Percentiles rank a stretch among this genome's conserved stretches.
Conservation (phyloP, 2,329 filamentous ascomycete genomes). For the Colletotrichum orbiculare region DNA sequence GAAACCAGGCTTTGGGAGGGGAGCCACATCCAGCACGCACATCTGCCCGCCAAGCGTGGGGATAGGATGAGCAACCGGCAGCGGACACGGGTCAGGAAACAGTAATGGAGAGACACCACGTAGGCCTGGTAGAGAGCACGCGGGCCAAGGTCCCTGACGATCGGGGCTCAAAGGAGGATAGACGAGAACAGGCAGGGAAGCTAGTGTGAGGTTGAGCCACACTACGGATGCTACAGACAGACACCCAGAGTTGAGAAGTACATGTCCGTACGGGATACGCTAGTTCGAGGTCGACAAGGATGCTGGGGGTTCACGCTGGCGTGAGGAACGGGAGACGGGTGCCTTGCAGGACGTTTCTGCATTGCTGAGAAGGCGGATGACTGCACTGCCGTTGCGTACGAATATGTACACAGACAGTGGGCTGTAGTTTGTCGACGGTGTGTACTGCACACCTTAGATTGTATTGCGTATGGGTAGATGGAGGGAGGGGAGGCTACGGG, state of each 20-base stretch:
- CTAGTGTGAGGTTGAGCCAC: constrained; percentile 15
- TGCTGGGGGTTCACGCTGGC: constrained; percentile 2
- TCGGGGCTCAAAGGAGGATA: constrained; percentile 32
- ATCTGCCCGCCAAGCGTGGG: constrained; percentile 34
- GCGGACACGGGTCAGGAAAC: constrained; percentile 24
- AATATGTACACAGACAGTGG: background rate
- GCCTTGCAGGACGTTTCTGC: constrained; percentile 10
- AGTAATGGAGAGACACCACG: constrained; percentile 24
- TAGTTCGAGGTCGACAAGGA: constrained; percentile 15
- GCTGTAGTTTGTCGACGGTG: background rate
- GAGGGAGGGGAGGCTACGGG: background rate
- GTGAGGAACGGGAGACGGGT: background rate
- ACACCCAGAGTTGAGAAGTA: background rate
- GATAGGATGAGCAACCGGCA: constrained; percentile 31
- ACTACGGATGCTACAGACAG: background rate
- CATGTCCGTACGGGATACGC: background rate
- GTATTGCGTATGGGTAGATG: background rate
- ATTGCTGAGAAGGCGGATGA: background rate
- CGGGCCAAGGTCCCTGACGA: constrained; percentile 36
- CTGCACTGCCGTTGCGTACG: background rate
- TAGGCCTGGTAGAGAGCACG: constrained; percentile 25
- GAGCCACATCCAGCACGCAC: constrained; percentile 4
- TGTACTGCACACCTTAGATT: background rate
- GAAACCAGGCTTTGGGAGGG: constrained; percentile 29
- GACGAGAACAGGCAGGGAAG: constrained; percentile 18